Conservation (phyloP, 208 protist genomes). For the Leishmania arabica region DNA sequence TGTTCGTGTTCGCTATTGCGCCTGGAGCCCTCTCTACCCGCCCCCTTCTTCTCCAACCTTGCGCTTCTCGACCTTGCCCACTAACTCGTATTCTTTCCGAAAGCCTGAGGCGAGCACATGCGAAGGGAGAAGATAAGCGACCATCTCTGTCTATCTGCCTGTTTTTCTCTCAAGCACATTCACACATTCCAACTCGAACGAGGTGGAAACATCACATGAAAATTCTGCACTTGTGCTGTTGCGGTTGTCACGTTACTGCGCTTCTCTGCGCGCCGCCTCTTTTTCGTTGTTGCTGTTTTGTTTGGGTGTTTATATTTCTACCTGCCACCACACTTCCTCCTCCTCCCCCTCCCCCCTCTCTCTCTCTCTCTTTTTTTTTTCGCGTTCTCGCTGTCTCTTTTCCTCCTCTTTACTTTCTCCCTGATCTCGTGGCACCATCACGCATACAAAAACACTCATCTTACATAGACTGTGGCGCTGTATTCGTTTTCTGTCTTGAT, state of each 20-base stretch:
- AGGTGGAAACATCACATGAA: background rate
- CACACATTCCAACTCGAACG: background rate
- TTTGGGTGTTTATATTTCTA: background rate
- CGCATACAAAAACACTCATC: background rate
- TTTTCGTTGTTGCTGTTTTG: background rate
- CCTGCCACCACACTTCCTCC: background rate
- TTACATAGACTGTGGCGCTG: background rate
- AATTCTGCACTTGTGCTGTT: background rate
- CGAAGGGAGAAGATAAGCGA: background rate
- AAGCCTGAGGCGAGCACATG: background rate
- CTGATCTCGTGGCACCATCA: background rate
- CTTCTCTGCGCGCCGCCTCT: constrained; percentile 1
- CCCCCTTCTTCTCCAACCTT: background rate
- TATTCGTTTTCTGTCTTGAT: constrained; percentile 5
- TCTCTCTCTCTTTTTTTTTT: no score
- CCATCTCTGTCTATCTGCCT: background rate
- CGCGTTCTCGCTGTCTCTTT: background rate
- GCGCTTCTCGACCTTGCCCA: background rate
- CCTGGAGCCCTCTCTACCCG: background rate
- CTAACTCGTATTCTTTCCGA: background rate
- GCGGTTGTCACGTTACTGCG: background rate
- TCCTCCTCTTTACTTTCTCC: background rate
- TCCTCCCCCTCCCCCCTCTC: background rate
- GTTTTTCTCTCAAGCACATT: background rate
- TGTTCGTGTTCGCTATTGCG: background rate